phyloP scores from a whole-genome alignment of 1,284 basidiomycete species.

The Porogramme epimiltina region DNA sequence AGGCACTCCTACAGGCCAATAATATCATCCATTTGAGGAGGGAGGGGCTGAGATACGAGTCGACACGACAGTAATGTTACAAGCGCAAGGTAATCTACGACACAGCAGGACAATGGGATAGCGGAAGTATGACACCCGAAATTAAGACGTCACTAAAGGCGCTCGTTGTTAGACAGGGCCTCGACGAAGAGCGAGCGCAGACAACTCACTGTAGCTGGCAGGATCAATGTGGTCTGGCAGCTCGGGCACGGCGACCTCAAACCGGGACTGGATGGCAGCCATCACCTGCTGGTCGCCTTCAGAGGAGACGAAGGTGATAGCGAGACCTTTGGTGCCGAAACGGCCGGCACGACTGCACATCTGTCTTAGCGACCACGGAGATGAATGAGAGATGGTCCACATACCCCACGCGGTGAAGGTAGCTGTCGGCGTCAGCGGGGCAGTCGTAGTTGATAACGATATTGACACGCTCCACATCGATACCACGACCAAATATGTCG shows the following conservation, averaged over 20 bases:
- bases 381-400: not conserved
- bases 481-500: slow-evolving; percentile 96
- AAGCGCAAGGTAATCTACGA: slow-evolving; percentile 20
- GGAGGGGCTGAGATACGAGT: slow-evolving; percentile 1
- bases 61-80: slow-evolving; percentile 20
- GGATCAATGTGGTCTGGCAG: slow-evolving; percentile 93
- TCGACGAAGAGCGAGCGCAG: slow-evolving; percentile 1
- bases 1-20: no score
- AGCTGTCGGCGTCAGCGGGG: slow-evolving; percentile 95
- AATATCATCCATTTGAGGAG: slow-evolving; percentile 23
- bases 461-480: slow-evolving; percentile 97
- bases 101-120: slow-evolving; percentile 15
- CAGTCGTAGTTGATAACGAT: slow-evolving; percentile 97
- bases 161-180: not conserved
- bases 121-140: slow-evolving; percentile 6
- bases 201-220: slow-evolving; percentile 74
- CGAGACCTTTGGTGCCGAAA: slow-evolving; percentile 99
- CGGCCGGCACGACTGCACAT: slow-evolving; percentile 88
- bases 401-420: slow-evolving; percentile 96
- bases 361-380: not conserved
- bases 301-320: slow-evolving; percentile 95
- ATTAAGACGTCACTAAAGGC: slow-evolving; percentile 41
- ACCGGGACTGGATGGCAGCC: slow-evolving; percentile 86
- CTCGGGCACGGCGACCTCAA: slow-evolving; percentile 93
- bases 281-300: slow-evolving; percentile 95